Conservation (phyloP, 345 rosid genomes). For the Passiflora organensis region DNA sequence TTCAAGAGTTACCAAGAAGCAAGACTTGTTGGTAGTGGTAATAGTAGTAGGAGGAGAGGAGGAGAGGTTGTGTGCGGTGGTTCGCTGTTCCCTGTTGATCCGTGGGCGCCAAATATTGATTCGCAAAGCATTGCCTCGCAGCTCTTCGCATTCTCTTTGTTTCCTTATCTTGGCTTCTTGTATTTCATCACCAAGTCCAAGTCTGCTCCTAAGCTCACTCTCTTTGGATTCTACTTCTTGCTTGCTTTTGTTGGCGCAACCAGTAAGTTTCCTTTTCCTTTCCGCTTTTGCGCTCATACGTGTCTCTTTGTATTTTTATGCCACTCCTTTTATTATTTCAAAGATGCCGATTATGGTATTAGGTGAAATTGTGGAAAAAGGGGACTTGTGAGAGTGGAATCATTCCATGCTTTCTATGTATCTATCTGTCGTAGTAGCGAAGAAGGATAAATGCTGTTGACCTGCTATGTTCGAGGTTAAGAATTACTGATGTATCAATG, state of each 20-base stretch:
- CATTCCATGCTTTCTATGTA: too few species aligned
- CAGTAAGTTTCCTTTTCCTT: conserved; percentile 40
- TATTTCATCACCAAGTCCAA: conserved; percentile 85
- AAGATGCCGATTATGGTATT: not conserved
- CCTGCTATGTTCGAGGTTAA: too few species aligned
- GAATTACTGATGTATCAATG: too few species aligned
- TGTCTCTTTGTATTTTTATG: too few species aligned
- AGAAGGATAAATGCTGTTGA: too few species aligned
- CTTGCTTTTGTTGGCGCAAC: conserved; percentile 88
- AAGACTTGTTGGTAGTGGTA: not conserved
- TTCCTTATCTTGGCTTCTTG: conserved; percentile 84
- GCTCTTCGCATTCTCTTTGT: conserved; percentile 72
- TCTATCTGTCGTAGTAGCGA: too few species aligned
- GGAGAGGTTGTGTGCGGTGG: conserved; percentile 30
- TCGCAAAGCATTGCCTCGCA: conserved; percentile 77
- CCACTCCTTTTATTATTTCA: not conserved
- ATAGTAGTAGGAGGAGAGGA: conserved; percentile 16
- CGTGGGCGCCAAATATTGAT: conserved; percentile 81
- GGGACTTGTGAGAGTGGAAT: not conserved
- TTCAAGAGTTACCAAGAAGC: conserved; percentile 10
- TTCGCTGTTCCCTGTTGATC: conserved; percentile 65
- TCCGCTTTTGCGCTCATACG: too few species aligned
- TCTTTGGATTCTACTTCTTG: conserved; percentile 91
- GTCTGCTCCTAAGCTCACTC: conserved; percentile 77
- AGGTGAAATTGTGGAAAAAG: not conserved